A percentile compares a stretch with the other conserved stretches of the same genome.
Conservation (phyloP, 768 basidiomycete species). For the Psilocybe cyanescens region DNA sequence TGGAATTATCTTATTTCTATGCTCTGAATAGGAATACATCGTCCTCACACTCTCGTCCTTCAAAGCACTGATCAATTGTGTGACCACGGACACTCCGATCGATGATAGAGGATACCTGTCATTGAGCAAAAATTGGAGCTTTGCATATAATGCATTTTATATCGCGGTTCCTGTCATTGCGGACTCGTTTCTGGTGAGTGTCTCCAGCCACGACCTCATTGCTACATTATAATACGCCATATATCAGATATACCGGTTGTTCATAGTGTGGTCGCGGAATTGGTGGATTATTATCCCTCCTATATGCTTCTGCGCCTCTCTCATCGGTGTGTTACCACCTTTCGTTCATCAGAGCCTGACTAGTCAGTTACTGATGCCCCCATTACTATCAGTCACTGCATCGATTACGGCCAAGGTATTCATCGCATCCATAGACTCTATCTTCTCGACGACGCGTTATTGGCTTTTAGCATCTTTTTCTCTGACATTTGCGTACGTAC, state of each 20-base stretch:
- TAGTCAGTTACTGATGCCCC: background rate
- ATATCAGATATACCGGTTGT: slow-evolving; percentile 3
- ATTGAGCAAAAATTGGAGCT: background rate
- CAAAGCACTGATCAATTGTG: background rate
- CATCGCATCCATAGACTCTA: background rate
- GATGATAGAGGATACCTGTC: slow-evolving; percentile 1
- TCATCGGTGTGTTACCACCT: background rate
- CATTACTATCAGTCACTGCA: background rate
- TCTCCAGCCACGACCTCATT: background rate
- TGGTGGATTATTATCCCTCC: background rate
- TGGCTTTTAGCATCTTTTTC: background rate
- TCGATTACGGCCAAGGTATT: background rate
- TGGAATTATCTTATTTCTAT: background rate
- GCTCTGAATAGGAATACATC: background rate
- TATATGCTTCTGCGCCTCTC: background rate
- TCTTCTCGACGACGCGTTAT: background rate
- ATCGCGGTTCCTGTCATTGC: background rate
- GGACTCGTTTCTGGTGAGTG: slow-evolving; percentile 1
- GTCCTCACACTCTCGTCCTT: background rate
- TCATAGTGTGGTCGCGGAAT: background rate
- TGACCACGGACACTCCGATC: background rate
- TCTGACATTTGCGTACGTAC: slow-evolving; percentile 1
- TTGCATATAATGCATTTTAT: background rate
- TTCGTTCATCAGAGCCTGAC: background rate
- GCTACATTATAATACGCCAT: background rate